Evolutionary conservation across 2,329 filamentous ascomycete species (phyloP), one percentile per base, ranked within the genome.

Genomic region (Botrytis byssoidea): DNA sequence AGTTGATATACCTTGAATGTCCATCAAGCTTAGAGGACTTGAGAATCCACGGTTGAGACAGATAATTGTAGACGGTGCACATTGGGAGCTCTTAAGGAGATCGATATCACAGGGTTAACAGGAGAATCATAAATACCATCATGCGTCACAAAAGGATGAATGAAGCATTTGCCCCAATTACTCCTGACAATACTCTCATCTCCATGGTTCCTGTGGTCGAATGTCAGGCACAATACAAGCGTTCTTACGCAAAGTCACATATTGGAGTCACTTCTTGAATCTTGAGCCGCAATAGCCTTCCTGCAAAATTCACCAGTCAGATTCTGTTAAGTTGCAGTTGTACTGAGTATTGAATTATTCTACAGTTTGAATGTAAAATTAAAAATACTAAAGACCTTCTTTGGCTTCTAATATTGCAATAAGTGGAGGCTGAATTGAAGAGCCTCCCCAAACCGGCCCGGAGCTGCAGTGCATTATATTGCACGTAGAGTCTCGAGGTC

Each of bases 251-350:
- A 22, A 22, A 14, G 22, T 40, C 32, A 68, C 29, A 14, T 46
- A 40, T 6, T 4, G 22, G 44, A 55, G 16, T 68, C 22, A 29
- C 8, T 68, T n/a, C 32, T 68, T 8, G 65, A 4, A n/a, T 35
- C 4, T 40, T 35, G 44, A 20, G 5, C 22, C 4, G 32, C 32
- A 16, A 2, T 68, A 1, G 73, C 76, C 40, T 83, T 79, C 79
- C 37, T 82, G 22, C 72, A 74, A 12, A 65, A 73, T 48, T 57
- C 5, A 51, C 25, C 5, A 51, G 48, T 1, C 4, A n/a, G 48
- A 25, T 51, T n/a, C 1, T 3, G 10, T n/a, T 9, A n/a, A 51
- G 22, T 51, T 12, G 10, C 9, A 14, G 2, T 9, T 51, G 48
- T 1, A n/a, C 48, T 25, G 10, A 51, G 25, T 6, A 51, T 5